Evolutionary conservation across 345 rosid species (phyloP), one percentile per base, ranked within the genome.

Genomic region (Kandelia obovata): DNA sequence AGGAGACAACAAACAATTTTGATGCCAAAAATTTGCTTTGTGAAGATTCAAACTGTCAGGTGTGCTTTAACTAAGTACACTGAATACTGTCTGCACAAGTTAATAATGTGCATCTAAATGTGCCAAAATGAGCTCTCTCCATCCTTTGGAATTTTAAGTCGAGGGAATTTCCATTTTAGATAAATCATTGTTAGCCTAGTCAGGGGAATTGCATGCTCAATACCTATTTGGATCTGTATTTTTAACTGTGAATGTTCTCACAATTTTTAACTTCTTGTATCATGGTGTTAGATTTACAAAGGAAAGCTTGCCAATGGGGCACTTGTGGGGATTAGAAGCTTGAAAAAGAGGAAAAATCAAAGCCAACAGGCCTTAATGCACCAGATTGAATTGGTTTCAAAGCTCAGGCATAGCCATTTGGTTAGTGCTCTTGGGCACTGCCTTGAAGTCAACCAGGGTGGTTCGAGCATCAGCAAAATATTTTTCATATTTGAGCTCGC

Each of bases 371-470:
- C 53, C 63, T 80, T 74, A 11, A 83, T 75, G n/a, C 78, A 73
- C 35, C 77, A 69, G 19, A 83, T 88, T 17, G 90, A 84, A 79
- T 61, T 79, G 71, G 69, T 83, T 46, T 86, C 93, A 3, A 88
- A 78, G 71, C 89, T 88, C 69, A 83, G 89, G 60, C 90, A 88
- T 46, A 58, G 47, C 28, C 71, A 86, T 71, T 79, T 88, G 83
- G 79, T 73, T 30, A 83, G 93, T 77, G 75, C 84, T 69, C 83
- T 88, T 58, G 93, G 93, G 10, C 93, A 88, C 75, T 84, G 93
- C 75, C 75, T 86, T 1, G 82, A 81, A 21, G 70, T 78, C 57
- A 59, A 68, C 68, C 69, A 51, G 10, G 77, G 83, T 53, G 83
- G 84, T 75, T 77, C 85, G 20, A 81, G 69, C 51, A 73, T 76